These are phyloP conservation scores for Leccinum rimulosum DNA, from an alignment of 768 basidiomycete genomes.

Conservation along the genomic window DNA sequence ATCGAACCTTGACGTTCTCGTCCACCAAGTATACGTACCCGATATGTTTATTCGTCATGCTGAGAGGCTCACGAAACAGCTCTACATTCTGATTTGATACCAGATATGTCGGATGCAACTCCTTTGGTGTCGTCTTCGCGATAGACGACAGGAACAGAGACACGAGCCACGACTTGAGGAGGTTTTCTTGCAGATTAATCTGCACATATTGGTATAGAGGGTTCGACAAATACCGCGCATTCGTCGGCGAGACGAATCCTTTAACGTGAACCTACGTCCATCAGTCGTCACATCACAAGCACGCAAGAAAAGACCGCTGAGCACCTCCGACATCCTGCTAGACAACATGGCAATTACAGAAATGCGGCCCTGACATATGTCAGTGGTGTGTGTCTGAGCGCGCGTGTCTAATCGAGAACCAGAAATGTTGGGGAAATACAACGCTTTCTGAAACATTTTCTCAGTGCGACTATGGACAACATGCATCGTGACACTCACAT, in stretches of 20 bases:
- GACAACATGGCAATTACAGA: constrained; percentile 81
- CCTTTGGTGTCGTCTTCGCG: constrained; percentile 58
- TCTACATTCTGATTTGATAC: constrained; percentile 84
- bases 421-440: constrained; percentile 85
- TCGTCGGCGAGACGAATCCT: constrained; percentile 62
- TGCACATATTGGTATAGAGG: constrained; percentile 72
- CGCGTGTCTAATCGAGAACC: constrained; percentile 65
- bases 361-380: constrained; percentile 71
- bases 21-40: constrained; percentile 94
- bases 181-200: constrained; percentile 93
- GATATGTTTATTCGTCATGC: constrained; percentile 85
- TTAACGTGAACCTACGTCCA: constrained; percentile 66
- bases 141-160: constrained; percentile 79
- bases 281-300: background rate
- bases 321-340: constrained; percentile 85
- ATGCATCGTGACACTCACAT: constrained; percentile 52
- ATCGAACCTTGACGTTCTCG: constrained; percentile 77
- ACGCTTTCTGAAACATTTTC: constrained; percentile 62
- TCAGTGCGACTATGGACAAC: background rate
- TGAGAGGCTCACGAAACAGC: constrained; percentile 79
- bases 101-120: constrained; percentile 69
- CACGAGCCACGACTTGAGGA: constrained; percentile 88
- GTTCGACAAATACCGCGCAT: constrained; percentile 48
- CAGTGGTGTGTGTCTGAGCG: constrained; percentile 67
- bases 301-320: background rate